phyloP scores from a whole-genome alignment of 768 basidiomycete genomes.

The Boletus eberwhitei region DNA sequence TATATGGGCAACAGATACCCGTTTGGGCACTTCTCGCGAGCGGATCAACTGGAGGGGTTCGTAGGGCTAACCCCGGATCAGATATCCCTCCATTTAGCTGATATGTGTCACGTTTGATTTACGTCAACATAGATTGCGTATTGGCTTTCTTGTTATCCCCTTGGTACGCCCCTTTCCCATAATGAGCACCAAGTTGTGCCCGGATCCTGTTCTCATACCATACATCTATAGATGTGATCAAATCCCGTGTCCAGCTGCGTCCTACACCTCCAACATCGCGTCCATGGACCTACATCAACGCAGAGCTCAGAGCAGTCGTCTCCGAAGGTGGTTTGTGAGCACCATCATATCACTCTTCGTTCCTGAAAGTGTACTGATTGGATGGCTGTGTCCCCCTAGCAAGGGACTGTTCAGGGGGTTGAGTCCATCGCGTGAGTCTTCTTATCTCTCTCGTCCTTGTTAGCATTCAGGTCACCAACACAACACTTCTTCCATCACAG shows the following conservation, averaged over 20 bases:
- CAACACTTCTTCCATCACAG: slow-evolving; percentile 29
- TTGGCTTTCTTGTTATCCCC: slow-evolving; percentile 91
- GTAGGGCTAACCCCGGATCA: slow-evolving; percentile 22
- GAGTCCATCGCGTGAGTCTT: slow-evolving; percentile 66
- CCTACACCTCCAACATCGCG: slow-evolving; percentile 68
- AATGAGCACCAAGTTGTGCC: neutral
- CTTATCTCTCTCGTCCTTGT: neutral
- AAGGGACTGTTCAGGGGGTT: slow-evolving; percentile 69
- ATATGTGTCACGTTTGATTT: neutral
- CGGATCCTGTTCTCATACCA: neutral
- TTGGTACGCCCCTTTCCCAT: slow-evolving; percentile 44
- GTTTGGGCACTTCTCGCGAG: slow-evolving; percentile 84
- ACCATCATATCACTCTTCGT: neutral
- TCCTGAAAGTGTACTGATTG: neutral
- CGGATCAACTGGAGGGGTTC: slow-evolving; percentile 78
- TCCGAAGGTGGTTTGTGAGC: slow-evolving; percentile 72
- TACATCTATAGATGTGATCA: slow-evolving; percentile 70
- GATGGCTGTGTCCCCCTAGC: slow-evolving; percentile 18
- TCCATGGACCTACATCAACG: slow-evolving; percentile 71
- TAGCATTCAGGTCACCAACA: neutral
- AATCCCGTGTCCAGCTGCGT: slow-evolving; percentile 85
- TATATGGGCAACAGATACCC: slow-evolving; percentile 66
- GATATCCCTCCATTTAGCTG: neutral
- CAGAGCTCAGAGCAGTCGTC: slow-evolving; percentile 65
- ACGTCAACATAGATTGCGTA: slow-evolving; percentile 34